phyloP scores from a whole-genome alignment of 2,329 filamentous ascomycete species.

The Neurospora sp. region DNA sequence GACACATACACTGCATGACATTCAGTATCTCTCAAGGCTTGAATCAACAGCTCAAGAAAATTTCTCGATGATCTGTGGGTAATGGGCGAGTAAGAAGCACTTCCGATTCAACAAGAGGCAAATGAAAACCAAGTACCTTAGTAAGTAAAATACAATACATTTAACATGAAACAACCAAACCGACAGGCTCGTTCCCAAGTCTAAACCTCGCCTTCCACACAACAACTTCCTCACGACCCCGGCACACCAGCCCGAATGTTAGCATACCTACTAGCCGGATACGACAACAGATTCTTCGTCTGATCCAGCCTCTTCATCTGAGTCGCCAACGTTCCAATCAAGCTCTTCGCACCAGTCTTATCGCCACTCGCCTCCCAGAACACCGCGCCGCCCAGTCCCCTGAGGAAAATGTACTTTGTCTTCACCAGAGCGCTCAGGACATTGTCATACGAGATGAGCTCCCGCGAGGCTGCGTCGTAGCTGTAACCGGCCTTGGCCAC shows the following conservation, averaged over 20 bases:
- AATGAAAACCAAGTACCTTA: neutral
- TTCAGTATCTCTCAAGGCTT: neutral
- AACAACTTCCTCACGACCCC: slow-evolving; percentile 4
- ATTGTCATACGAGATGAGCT: slow-evolving; percentile 64
- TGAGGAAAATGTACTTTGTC: slow-evolving; percentile 48
- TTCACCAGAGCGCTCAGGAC: slow-evolving; percentile 49
- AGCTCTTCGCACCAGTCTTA: slow-evolving; percentile 36
- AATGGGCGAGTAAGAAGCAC: neutral
- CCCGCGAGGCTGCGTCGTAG: slow-evolving; percentile 48
- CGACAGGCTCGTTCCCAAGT: neutral
- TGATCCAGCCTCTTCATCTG: slow-evolving; percentile 39
- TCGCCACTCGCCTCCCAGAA: slow-evolving; percentile 80
- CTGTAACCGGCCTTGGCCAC: slow-evolving; percentile 57
- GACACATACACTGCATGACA: neutral
- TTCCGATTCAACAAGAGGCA: neutral
- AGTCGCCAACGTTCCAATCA: slow-evolving; percentile 44
- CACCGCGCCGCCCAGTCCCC: slow-evolving; percentile 62
- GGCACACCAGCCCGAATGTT: slow-evolving; percentile 37
- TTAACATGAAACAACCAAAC: neutral
- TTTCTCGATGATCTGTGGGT: neutral
- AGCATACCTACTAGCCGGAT: slow-evolving; percentile 46
- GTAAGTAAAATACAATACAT: neutral
- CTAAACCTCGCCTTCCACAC: neutral
- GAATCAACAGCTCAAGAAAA: neutral
- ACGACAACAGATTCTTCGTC: slow-evolving; percentile 41